Evolutionary conservation across 2,329 filamentous ascomycete species (phyloP).

Genomic region (Cercospora janseana): DNA sequence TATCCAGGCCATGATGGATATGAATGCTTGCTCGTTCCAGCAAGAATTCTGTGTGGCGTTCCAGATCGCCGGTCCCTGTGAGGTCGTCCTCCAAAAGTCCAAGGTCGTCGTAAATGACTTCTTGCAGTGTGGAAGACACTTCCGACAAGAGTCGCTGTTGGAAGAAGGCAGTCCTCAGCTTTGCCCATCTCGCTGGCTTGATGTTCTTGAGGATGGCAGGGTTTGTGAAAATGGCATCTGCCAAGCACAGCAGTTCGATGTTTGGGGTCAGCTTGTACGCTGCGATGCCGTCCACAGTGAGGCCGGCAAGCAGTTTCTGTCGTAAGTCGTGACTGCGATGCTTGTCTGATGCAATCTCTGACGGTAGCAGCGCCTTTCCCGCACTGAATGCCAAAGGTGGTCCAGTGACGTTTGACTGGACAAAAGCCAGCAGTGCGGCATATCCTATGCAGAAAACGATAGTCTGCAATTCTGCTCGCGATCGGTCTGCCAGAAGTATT

Average conservation of each 20-base stretch:
- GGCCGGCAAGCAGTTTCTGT: slow-evolving; percentile 62
- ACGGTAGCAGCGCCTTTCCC: slow-evolving; percentile 51
- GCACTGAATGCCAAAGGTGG: slow-evolving; percentile 67
- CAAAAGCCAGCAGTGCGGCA: slow-evolving; percentile 71
- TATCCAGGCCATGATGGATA: slow-evolving; percentile 78
- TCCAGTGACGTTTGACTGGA: slow-evolving; percentile 85
- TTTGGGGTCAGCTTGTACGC: slow-evolving; percentile 81
- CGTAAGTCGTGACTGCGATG: slow-evolving; percentile 46
- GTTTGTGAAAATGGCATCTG: slow-evolving; percentile 59
- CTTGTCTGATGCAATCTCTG: not conserved
- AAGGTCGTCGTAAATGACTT: slow-evolving; percentile 60
- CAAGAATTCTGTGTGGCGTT: slow-evolving; percentile 66
- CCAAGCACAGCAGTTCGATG: slow-evolving; percentile 78
- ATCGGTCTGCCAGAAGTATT: slow-evolving; percentile 40
- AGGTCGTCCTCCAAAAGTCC: slow-evolving; percentile 53
- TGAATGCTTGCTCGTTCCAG: slow-evolving; percentile 81
- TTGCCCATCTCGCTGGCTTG: slow-evolving; percentile 57
- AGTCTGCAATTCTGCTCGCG: slow-evolving; percentile 42
- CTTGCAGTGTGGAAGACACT: slow-evolving; percentile 58
- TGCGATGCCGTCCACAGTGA: slow-evolving; percentile 80
- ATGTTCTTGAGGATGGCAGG: slow-evolving; percentile 48
- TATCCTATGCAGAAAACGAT: slow-evolving; percentile 59
- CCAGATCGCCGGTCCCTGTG: slow-evolving; percentile 6
- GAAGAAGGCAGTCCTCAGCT: slow-evolving; percentile 70
- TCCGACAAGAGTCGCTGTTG: slow-evolving; percentile 68